Conservation (phyloP, 495 filamentous ascomycete genomes). For the Penicillium nucicola region DNA sequence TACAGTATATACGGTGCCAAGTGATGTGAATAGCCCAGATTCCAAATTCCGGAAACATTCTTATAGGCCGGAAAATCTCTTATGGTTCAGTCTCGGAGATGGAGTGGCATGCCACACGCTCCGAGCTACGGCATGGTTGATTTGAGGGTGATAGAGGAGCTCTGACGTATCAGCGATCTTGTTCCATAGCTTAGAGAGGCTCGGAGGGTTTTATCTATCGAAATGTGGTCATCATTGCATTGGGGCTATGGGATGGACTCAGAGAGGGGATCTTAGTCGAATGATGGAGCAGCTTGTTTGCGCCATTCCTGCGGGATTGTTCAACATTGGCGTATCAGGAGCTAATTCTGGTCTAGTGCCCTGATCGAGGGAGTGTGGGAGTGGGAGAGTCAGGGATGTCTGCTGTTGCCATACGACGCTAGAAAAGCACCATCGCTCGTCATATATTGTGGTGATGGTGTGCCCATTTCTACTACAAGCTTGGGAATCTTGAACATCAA, state of each 20-base stretch:
- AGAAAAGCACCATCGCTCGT: slow-evolving; percentile 19
- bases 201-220: neutral
- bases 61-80: neutral
- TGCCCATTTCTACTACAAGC: too few relatives aligned
- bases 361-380: too few relatives aligned
- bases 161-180: neutral
- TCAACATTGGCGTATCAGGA: too few relatives aligned
- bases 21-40: neutral
- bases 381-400: too few relatives aligned
- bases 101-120: neutral
- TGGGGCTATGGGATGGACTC: neutral
- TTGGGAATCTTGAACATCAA: too few relatives aligned
- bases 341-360: too few relatives aligned
- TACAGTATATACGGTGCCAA: neutral
- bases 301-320: slow-evolving; percentile 18
- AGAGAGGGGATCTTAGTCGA: neutral
- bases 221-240: too few relatives aligned
- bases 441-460: slow-evolving; percentile 21
- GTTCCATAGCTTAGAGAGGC: neutral
- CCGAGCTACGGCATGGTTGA: neutral
- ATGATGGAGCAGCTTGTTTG: slow-evolving; percentile 4
- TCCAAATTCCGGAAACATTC: neutral
- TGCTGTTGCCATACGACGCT: slow-evolving; percentile 6
- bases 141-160: neutral
- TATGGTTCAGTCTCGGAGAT: too few relatives aligned